These are phyloP conservation scores for Colletotrichum sp. DNA, from an alignment of 2,329 filamentous ascomycete species.

Conservation along the genomic window DNA sequence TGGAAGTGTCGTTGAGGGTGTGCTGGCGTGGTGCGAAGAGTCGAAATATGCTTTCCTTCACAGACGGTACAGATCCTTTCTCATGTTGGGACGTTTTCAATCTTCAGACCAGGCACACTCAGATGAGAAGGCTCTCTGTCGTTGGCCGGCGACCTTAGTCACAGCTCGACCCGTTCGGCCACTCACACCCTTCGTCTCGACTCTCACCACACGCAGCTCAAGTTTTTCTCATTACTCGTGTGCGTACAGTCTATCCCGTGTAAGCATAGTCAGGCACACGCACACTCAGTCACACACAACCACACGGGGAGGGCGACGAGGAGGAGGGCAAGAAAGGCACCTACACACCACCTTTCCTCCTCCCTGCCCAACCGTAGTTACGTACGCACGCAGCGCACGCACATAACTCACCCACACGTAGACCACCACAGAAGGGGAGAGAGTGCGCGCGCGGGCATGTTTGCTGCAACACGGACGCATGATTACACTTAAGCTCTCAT, in stretches of 20 bases:
- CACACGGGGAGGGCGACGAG: neutral
- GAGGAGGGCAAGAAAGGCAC: neutral
- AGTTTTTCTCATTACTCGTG: neutral
- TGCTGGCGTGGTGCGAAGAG: neutral
- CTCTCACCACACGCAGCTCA: neutral
- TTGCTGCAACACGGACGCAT: neutral
- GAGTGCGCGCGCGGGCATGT: neutral
- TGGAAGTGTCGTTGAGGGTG: neutral
- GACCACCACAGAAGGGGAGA: neutral
- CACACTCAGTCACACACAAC: neutral
- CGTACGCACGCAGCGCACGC: neutral
- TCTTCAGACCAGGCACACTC: constrained; percentile 7
- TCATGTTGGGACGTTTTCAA: neutral
- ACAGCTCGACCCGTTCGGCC: neutral
- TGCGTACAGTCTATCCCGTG: neutral
- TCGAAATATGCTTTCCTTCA: neutral
- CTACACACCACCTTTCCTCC: neutral
- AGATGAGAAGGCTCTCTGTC: neutral
- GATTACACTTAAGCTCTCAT: neutral
- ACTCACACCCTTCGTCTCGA: neutral
- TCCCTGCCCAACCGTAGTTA: neutral
- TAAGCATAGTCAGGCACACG: neutral
- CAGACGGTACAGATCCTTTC: neutral
- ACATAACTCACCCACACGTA: neutral
- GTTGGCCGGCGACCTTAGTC: neutral